Base-by-base conservation (phyloP, 148 eudicot species). In the Nepenthes gracilis region DNA sequence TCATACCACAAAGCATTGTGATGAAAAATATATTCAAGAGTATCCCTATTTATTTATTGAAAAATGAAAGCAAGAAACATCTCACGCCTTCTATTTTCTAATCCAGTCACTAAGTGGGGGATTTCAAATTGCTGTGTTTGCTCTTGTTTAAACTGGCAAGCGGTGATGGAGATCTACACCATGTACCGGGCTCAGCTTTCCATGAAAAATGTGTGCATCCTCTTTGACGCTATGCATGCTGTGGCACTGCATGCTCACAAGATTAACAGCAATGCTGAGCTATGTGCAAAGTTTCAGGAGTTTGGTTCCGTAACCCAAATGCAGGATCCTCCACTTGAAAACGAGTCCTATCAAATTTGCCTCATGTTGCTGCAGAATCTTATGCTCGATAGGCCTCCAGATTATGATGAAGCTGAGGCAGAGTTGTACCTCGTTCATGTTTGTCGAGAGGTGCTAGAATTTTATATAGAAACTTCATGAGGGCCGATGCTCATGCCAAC, bases 241-340 rank as follows among this genome's bases (percentile, higher is more conserved):
- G 82, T 85, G 54, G 95, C 96, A 66, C 48, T 68, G 51, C 94
- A 93, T 69, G 89, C 99, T 65, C 96, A 88, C 77, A 73, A 81
- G 83, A 84, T 86, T 58, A 93, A 93, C 70, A 71, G 79, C 12
- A 82, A 89, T 63, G 15, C 74, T 23, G 55, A 70, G 49, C 78
- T 93, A 11, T 85, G 95, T 55, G 73, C 80, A 47, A 84, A 82
- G 77, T 81, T 93, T 13, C 95, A 75, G 59, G 96, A 88, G 62
- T 67, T 88, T 59, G 84, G 78, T 11, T 67, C 95, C 35, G 53
- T 88, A 11, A 86, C 85, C 47, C 95, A 93, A 77, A 93, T 93
- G 96, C 99, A 93, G 74, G 96, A 88, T 64, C 99, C 99, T 48
- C 99, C 99, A 55, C 79, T 93, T 38, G 96, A 93, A 72, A 93